Evolutionary conservation across 1,139 yeast genomes (phyloP).

Genomic region (Taphrina betulina): DNA sequence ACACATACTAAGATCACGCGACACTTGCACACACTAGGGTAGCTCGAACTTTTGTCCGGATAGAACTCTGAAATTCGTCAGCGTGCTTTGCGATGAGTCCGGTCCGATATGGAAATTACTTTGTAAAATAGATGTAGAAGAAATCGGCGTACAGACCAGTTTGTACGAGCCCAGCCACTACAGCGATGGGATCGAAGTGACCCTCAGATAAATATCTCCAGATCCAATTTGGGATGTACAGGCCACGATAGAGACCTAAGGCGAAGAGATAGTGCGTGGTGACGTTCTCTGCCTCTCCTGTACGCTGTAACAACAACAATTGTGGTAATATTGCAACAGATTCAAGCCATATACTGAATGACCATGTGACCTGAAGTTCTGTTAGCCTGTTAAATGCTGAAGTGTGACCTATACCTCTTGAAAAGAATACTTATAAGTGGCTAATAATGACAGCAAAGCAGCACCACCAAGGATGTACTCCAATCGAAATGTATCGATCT

Average conservation of each 20-base stretch:
- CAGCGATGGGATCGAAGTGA: conserved; percentile 67
- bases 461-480: conserved; percentile 70
- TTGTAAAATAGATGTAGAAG: conserved; percentile 83
- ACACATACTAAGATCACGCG: no score
- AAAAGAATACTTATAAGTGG: conserved; percentile 63
- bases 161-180: conserved; percentile 79
- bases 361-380: conserved; percentile 51
- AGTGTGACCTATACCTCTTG: conserved; percentile 49
- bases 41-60: conserved; percentile 78
- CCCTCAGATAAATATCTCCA: conserved; percentile 74
- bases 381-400: conserved; percentile 45
- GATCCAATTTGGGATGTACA: conserved; percentile 92
- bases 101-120: no score
- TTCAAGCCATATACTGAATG: conserved; percentile 82
- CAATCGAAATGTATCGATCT: conserved; percentile 75
- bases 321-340: conserved; percentile 91
- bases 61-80: conserved; percentile 52
- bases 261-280: conserved; percentile 94
- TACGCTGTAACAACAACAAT: conserved; percentile 79
- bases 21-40: conserved; percentile 47
- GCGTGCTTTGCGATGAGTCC: not conserved
- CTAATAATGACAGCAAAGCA: conserved; percentile 58
- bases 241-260: conserved; percentile 79
- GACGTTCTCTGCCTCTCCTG: conserved; percentile 83
- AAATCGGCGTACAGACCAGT: conserved; percentile 88